Evolutionary conservation across 768 basidiomycete species (phyloP).

Genomic region (Mycena crocata): DNA sequence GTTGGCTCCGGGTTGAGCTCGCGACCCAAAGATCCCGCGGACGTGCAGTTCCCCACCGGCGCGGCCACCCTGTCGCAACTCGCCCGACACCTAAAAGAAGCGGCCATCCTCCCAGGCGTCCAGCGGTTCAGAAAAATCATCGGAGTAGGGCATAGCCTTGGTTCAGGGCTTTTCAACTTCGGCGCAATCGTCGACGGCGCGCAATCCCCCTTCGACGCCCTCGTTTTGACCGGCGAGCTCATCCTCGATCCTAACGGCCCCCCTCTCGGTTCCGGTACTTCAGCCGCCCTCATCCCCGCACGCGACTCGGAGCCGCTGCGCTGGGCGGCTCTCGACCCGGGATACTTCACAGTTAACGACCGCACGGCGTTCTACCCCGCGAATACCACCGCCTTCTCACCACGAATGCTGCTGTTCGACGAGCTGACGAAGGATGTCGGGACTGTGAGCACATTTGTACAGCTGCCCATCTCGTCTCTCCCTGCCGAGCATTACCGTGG

Average conservation of each 20-base stretch:
- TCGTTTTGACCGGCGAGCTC: not conserved
- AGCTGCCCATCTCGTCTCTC: not conserved
- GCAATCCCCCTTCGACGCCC: slow-evolving; percentile 8
- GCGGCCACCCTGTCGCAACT: slow-evolving; percentile 4
- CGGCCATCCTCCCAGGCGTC: slow-evolving; percentile 1
- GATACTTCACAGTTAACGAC: not conserved
- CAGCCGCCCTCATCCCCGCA: not conserved
- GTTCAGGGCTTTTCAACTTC: slow-evolving; percentile 5
- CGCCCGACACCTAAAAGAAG: slow-evolving; percentile 5
- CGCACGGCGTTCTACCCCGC: not conserved
- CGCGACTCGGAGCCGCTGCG: slow-evolving; percentile 9
- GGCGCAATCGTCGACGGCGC: slow-evolving; percentile 8
- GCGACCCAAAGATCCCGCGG: not conserved
- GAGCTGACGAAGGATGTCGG: slow-evolving; percentile 1
- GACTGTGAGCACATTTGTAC: not conserved
- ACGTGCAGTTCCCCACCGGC: slow-evolving; percentile 10
- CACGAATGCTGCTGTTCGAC: not conserved
- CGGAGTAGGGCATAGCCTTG: slow-evolving; percentile 4
- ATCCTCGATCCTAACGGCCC: not conserved
- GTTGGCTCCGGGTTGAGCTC: slow-evolving; percentile 4
- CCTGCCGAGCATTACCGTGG: not conserved
- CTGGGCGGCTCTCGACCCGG: slow-evolving; percentile 6
- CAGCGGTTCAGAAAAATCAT: slow-evolving; percentile 5
- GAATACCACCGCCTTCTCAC: not conserved
- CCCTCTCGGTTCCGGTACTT: not conserved